A percentile compares a stretch with the other conserved stretches of the same genome.
Conservation (phyloP, 441 rosid species). For the Pelargonium exstipulatum region DNA sequence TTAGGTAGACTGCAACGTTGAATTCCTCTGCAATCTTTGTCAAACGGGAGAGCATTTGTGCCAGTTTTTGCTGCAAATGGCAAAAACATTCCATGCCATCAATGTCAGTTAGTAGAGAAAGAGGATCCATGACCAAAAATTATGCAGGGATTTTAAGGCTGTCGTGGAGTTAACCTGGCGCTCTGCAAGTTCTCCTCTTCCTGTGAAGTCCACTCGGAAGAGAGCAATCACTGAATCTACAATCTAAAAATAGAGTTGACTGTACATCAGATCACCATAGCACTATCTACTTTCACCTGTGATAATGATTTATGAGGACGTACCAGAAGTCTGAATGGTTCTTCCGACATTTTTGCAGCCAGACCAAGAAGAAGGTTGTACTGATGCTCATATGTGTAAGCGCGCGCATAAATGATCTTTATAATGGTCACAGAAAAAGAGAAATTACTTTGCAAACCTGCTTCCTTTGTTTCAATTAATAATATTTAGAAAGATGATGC, state of each 20-base stretch:
- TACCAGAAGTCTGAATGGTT: slow-evolving; percentile 80
- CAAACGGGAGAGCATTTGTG: slow-evolving; percentile 83
- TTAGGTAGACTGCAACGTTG: slow-evolving; percentile 83
- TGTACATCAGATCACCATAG: slow-evolving; percentile 14
- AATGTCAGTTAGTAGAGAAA: neutral
- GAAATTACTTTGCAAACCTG: neutral
- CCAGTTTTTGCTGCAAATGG: slow-evolving; percentile 77
- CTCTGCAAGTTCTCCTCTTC: slow-evolving; percentile 93
- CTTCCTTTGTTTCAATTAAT: slow-evolving; percentile 11
- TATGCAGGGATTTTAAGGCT: neutral
- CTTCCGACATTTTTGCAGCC: slow-evolving; percentile 95
- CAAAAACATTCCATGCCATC: slow-evolving; percentile 15
- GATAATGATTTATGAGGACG: slow-evolving; percentile 8
- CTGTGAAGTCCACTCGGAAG: slow-evolving; percentile 83
- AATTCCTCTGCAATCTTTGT: slow-evolving; percentile 90
- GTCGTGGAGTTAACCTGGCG: slow-evolving; percentile 52
- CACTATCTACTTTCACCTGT: neutral
- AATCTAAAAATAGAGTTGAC: slow-evolving; percentile 39
- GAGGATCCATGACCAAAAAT: neutral
- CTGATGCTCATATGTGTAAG: slow-evolving; percentile 85
- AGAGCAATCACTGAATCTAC: slow-evolving; percentile 90
- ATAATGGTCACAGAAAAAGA: slow-evolving; percentile 20
- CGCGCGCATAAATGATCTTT: slow-evolving; percentile 86
- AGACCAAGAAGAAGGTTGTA: slow-evolving; percentile 85
- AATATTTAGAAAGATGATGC: slow-evolving; percentile 18